Evolutionary conservation across 164 flowering plant genomes (phyloP).

Genomic region (Chimonanthus praecox): DNA sequence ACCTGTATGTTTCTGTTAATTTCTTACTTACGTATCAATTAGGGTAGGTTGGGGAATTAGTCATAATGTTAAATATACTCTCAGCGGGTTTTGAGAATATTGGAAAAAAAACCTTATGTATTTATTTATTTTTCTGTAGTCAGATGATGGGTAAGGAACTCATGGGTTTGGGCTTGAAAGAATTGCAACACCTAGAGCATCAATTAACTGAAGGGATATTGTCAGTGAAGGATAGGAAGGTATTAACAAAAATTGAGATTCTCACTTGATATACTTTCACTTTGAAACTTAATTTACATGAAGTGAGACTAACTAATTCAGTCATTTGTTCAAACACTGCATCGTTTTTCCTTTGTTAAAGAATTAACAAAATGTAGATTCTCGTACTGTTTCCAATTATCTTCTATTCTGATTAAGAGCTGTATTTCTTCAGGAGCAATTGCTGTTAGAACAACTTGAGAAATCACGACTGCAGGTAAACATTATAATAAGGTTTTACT

Average conservation of each 20-base stretch:
- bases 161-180: conserved; percentile 50
- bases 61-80: no score
- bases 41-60: background rate
- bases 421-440: conserved; percentile 53
- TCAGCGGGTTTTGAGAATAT: background rate
- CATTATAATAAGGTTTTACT: background rate
- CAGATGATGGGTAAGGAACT: conserved; percentile 67
- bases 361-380: background rate
- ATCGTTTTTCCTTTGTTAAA: background rate
- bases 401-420: background rate
- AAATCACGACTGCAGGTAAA: conserved; percentile 60
- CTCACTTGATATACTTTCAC: background rate
- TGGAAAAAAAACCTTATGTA: background rate
- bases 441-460: conserved; percentile 67
- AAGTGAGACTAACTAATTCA: background rate
- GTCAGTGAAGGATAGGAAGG: conserved; percentile 71
- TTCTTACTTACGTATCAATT: background rate
- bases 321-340: background rate
- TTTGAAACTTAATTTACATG: background rate
- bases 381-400: background rate
- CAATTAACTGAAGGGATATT: conserved; percentile 59
- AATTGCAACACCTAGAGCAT: conserved; percentile 64
- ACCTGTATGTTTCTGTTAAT: conserved; percentile 39
- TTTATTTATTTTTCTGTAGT: conserved; percentile 25
- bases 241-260: conserved; percentile 9